Base-by-base conservation (phyloP, 306 rosid species). In the Senna siamea region DNA sequence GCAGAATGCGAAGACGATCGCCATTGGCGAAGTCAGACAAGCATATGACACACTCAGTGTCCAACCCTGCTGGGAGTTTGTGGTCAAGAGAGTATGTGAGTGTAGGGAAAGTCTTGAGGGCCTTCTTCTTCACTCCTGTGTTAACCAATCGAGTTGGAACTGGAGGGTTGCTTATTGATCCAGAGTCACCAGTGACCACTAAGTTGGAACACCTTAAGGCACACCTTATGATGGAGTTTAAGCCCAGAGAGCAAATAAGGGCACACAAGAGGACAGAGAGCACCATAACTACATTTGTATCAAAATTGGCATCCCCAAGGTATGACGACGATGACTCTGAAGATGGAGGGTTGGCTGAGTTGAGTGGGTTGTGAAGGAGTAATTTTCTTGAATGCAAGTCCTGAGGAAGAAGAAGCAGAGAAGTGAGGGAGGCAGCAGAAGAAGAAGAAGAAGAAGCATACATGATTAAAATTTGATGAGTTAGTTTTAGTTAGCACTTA, bases 201-300 rank as follows among this genome's bases (percentile, higher is more conserved):
- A 90, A 63, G 59, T 43, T 79, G 1, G 98, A 92, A 69, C 98
- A 92, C 53, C 84, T 86, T n/a, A 90, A 73, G 22, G 92, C 98
- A 63, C 99, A 95, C 74, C 96, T 79, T 46, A 90, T 86, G 75
- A 95, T 87, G 74, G 98, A 90, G 82, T 95, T 95, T 43, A 95
- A 65, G 0, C 98, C 97, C 6, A 95, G 79, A 0, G 99, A 95
- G 78, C 97, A 92, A 2, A 95, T 88, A 0, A 95, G 85, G 13
- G 99, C 99, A 58, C 98, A 95, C 8, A 95, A 48, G 19, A 95
- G 89, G 63, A 95, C 97, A 12, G 98, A 92, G 67, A 95, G 98
- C 52, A 95, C 99, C 99, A 95, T 90, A 0, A 95, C 92, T 38
- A 95, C 96, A 59, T 92, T 95, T 2, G 99, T 88, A 68, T 95